phyloP scores from a whole-genome alignment of 192 early-diverging fungal genomes.

The Entophlyctis luteolus region DNA sequence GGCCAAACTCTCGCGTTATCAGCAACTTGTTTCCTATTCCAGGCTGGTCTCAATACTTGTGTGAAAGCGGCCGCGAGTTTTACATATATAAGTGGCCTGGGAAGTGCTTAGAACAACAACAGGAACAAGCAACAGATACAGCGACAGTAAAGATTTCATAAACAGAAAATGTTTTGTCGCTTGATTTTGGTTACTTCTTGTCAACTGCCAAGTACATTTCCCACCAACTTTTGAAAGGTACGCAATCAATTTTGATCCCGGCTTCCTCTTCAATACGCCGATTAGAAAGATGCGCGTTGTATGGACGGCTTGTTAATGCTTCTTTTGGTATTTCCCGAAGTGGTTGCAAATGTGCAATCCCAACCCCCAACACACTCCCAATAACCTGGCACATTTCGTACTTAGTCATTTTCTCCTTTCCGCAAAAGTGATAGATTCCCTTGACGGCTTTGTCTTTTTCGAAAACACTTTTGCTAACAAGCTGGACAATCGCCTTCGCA shows the following conservation, averaged over 20 bases:
- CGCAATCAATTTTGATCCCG: conserved; percentile 45
- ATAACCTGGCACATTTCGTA: conserved; percentile 66
- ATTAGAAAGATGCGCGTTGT: conserved; percentile 64
- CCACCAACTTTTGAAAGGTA: conserved; percentile 60
- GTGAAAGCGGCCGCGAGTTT: neutral
- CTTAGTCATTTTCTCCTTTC: conserved; percentile 59
- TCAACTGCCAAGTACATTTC: conserved; percentile 7
- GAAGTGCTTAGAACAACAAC: too few relatives aligned
- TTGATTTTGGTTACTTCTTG: too few relatives aligned
- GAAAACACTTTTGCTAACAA: neutral
- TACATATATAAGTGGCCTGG: too few relatives aligned
- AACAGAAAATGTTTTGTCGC: too few relatives aligned
- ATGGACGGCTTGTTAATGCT: conserved; percentile 49
- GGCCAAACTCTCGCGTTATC: neutral
- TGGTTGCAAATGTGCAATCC: conserved; percentile 50
- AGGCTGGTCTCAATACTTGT: neutral
- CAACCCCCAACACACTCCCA: conserved; percentile 44
- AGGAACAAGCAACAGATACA: too few relatives aligned
- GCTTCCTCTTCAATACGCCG: conserved; percentile 50
- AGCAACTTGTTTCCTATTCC: neutral
- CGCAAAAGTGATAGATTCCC: conserved; percentile 64
- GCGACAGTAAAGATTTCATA: too few relatives aligned
- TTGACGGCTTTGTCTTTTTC: conserved; percentile 28
- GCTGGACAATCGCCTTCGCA: neutral
- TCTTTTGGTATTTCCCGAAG: conserved; percentile 28